A percentile compares a stretch with the other conserved stretches of the same genome.
Evolutionary conservation across 2,329 filamentous ascomycete genomes (phyloP).

Genomic region (Clarireedia monteithiana): DNA sequence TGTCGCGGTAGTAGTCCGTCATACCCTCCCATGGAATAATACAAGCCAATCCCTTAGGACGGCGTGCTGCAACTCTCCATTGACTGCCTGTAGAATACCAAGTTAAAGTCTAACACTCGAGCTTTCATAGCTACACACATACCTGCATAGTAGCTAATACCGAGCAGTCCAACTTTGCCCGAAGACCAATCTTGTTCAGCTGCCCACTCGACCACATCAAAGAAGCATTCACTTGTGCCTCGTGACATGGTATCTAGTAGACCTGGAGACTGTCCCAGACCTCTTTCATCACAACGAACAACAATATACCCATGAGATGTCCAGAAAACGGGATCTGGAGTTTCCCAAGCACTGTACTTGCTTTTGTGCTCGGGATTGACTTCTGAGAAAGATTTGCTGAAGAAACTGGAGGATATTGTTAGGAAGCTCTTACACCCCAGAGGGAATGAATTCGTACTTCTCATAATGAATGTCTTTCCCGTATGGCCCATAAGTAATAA

Average conservation of each 20-base stretch:
- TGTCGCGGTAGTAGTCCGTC: conserved; percentile 46
- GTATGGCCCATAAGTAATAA: conserved; percentile 67
- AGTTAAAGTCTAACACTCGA: not conserved
- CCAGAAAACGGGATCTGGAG: conserved; percentile 37
- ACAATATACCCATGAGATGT: conserved; percentile 34
- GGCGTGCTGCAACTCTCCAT: conserved; percentile 45
- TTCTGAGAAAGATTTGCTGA: conserved; percentile 40
- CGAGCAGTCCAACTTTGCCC: conserved; percentile 42
- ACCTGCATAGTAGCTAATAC: conserved; percentile 44
- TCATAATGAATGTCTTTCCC: conserved; percentile 64
- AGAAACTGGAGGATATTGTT: conserved; percentile 33
- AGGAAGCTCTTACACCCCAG: not conserved
- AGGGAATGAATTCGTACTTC: conserved; percentile 29
- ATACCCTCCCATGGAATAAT: conserved; percentile 50
- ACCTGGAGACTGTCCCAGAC: conserved; percentile 43
- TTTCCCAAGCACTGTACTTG: conserved; percentile 37
- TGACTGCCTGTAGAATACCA: conserved; percentile 31
- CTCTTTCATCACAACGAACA: conserved; percentile 41
- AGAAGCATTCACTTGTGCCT: conserved; percentile 43
- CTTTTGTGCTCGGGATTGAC: conserved; percentile 36
- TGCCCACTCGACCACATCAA: conserved; percentile 45
- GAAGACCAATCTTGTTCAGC: conserved; percentile 41
- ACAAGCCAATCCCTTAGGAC: conserved; percentile 41
- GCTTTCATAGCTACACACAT: not conserved
- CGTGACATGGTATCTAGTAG: conserved; percentile 45